These are phyloP conservation scores for Agaricus subrufescens DNA, from an alignment of 768 basidiomycete species.

Conservation along the genomic window DNA sequence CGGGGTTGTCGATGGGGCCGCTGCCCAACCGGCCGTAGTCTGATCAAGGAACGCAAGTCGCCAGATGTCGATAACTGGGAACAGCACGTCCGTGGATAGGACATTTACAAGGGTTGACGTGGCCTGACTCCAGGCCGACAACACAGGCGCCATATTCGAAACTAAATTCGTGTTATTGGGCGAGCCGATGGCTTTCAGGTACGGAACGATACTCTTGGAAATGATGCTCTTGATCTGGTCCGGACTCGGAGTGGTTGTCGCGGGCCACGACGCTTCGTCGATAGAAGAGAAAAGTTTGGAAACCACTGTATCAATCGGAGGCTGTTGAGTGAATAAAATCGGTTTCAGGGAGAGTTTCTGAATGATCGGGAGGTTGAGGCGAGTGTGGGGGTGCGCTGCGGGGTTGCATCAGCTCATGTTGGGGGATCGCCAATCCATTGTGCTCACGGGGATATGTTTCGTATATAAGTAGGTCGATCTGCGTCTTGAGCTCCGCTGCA, in stretches of 20 bases:
- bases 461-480: constrained; percentile 70
- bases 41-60: constrained; percentile 70
- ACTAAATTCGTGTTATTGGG: constrained; percentile 12
- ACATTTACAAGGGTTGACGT: constrained; percentile 37
- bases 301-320: constrained; percentile 59
- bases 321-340: constrained; percentile 71
- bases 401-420: background rate
- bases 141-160: constrained; percentile 31
- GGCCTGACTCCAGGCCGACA: constrained; percentile 45
- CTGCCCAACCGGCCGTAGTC: constrained; percentile 46
- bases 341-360: constrained; percentile 64
- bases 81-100: constrained; percentile 55
- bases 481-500: constrained; percentile 61
- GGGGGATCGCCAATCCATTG: background rate
- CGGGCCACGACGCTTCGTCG: constrained; percentile 38
- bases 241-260: constrained; percentile 21
- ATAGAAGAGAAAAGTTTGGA: constrained; percentile 62
- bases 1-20: constrained; percentile 21
- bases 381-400: constrained; percentile 72
- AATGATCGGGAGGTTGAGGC: constrained; percentile 53
- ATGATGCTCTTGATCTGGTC: constrained; percentile 48
- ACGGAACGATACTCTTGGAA: constrained; percentile 46
- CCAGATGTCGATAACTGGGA: constrained; percentile 84
- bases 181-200: constrained; percentile 53
- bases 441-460: constrained; percentile 77